phyloP scores from a whole-genome alignment of 139 green algal genomes.

The Ostreobium quekettii region DNA sequence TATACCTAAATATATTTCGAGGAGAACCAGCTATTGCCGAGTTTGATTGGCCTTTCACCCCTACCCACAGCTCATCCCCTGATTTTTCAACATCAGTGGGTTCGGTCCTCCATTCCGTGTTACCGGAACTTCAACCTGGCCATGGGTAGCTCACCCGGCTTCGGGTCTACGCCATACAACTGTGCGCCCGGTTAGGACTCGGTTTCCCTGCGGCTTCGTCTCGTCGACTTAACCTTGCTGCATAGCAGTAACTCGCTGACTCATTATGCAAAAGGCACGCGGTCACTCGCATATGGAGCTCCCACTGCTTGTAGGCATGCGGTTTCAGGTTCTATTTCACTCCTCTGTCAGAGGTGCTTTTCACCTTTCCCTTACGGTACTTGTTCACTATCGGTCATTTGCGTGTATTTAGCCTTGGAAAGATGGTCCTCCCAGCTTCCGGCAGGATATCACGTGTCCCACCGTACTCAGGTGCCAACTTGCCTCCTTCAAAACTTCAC shows the following conservation, averaged over 20 bases:
- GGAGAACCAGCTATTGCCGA: constrained; percentile 56
- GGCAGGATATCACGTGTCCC: neutral
- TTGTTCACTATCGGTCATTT: constrained; percentile 65
- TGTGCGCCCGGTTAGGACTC: constrained; percentile 30
- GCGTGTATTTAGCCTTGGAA: constrained; percentile 21
- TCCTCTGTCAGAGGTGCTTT: constrained; percentile 73
- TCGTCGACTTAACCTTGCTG: constrained; percentile 47
- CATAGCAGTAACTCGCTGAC: constrained; percentile 45
- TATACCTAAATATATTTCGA: constrained; percentile 51
- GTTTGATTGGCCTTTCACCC: constrained; percentile 62
- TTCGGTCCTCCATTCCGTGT: constrained; percentile 46
- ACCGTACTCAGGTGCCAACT: constrained; percentile 6
- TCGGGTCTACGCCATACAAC: constrained; percentile 45
- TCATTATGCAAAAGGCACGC: constrained; percentile 66
- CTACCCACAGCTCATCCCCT: constrained; percentile 51
- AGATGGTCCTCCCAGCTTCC: constrained; percentile 10
- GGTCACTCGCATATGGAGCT: constrained; percentile 31
- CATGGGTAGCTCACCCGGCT: constrained; percentile 57
- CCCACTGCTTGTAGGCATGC: constrained; percentile 42
- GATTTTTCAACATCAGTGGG: constrained; percentile 50
- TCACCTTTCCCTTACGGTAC: constrained; percentile 85
- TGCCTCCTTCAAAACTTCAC: constrained; percentile 17
- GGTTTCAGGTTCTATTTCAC: constrained; percentile 49
- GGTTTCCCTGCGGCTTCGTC: constrained; percentile 45
- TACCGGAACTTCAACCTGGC: constrained; percentile 44